A percentile compares a stretch with the other conserved stretches of the same genome.
These are phyloP conservation scores for Stephanodiscus minutulus DNA, from an alignment of 108 stramenopile genomes.

Conservation along the genomic window DNA sequence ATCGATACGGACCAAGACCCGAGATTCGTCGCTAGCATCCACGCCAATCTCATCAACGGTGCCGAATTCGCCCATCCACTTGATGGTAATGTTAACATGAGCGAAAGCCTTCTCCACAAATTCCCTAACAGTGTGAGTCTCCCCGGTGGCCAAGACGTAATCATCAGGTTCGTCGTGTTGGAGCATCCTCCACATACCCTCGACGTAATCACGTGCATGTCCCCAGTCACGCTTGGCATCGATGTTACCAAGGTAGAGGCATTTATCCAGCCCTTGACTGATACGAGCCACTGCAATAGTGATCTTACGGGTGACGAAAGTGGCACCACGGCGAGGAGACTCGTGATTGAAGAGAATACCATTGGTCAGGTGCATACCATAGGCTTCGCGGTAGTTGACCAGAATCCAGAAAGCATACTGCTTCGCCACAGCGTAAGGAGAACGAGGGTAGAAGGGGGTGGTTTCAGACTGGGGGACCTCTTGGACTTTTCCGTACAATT, in stretches of 20 bases:
- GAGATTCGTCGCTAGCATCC: constrained; percentile 80
- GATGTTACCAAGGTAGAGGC: constrained; percentile 95
- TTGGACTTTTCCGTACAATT: constrained; percentile 98
- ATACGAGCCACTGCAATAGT: constrained; percentile 94
- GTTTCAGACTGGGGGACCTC: constrained; percentile 98
- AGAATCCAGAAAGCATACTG: constrained; percentile 99
- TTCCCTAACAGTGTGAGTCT: constrained; percentile 96
- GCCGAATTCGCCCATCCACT: constrained; percentile 91
- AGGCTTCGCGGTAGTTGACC: constrained; percentile 99
- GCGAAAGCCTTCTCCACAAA: constrained; percentile 96
- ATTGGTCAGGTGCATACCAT: constrained; percentile 97
- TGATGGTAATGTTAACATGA: constrained; percentile 79
- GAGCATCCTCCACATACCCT: constrained; percentile 99
- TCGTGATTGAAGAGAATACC: constrained; percentile 99
- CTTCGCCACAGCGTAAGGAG: constrained; percentile 99
- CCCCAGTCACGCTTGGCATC: constrained; percentile 99
- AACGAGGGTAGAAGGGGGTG: constrained; percentile 99
- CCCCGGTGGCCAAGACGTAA: constrained; percentile 97
- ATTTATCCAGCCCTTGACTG: constrained; percentile 81
- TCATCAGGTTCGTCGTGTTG: constrained; percentile 95
- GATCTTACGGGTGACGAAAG: constrained; percentile 99
- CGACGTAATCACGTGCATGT: constrained; percentile 98
- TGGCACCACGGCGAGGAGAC: constrained; percentile 96
- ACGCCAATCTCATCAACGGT: constrained; percentile 95
- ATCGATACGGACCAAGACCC: constrained; percentile 92